Conservation (phyloP, 192 early-diverging fungal species). For the Phlyctochytrium bullatum region DNA sequence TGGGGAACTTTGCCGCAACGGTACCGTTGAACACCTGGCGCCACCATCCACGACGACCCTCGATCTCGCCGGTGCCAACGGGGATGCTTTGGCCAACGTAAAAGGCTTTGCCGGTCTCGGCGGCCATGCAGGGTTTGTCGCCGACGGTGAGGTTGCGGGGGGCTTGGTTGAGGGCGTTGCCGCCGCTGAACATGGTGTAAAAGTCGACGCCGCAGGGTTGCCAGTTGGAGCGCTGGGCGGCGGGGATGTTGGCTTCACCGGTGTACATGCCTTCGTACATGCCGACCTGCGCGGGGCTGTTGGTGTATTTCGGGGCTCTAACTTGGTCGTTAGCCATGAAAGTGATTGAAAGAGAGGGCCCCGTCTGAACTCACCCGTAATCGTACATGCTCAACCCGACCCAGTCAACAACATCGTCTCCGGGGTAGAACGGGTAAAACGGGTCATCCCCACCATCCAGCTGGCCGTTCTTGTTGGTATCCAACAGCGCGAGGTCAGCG, state of each 20-base stretch:
- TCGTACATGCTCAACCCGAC: conserved; percentile 15
- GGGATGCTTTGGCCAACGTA: background rate
- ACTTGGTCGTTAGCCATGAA: no score
- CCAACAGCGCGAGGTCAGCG: conserved; percentile 1
- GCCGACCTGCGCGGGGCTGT: background rate
- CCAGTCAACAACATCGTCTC: conserved; percentile 25
- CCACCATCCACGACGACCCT: background rate
- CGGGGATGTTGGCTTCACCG: background rate
- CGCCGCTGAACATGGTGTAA: background rate
- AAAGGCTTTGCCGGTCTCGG: background rate
- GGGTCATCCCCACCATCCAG: conserved; percentile 13
- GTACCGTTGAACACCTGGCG: background rate
- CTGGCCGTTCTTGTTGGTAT: conserved; percentile 18
- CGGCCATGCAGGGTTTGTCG: background rate
- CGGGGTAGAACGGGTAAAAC: conserved; percentile 25
- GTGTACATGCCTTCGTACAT: background rate
- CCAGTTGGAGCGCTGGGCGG: conserved; percentile 2
- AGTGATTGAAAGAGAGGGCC: no score
- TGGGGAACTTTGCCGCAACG: background rate
- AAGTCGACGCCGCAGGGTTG: conserved; percentile 2
- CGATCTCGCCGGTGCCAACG: background rate
- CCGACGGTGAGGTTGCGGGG: background rate
- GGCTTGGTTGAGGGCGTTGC: background rate
- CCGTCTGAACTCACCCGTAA: no score
- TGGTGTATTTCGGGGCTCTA: conserved; percentile 1